Percentiles rank a stretch among this genome's conserved stretches.
phyloP scores from a whole-genome alignment of 1,139 yeast genomes.

The Yamadazyma mexicana region DNA sequence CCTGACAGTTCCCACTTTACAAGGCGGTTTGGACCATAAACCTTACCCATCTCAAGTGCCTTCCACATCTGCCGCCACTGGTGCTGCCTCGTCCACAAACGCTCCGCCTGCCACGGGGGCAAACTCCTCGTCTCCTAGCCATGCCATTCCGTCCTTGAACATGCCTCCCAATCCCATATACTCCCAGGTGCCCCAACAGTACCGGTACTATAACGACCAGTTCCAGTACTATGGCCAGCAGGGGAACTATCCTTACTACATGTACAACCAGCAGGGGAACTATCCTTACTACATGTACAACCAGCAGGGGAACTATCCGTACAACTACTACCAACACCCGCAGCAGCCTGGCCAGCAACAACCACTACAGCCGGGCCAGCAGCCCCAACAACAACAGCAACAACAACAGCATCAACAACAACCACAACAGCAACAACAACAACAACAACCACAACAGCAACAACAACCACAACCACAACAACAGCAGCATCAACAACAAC shows the following conservation, averaged over 20 bases:
- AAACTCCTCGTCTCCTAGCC: constrained; percentile 8
- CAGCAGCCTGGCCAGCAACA: constrained; percentile 12
- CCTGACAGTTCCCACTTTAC: too few relatives aligned
- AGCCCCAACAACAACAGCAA: constrained; percentile 10
- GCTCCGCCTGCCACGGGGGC: constrained; percentile 6
- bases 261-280: constrained; percentile 19
- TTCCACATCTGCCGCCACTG: constrained; percentile 1
- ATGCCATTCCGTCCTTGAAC: constrained; percentile 14
- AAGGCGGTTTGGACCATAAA: too few relatives aligned
- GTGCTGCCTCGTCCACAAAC: constrained; percentile 3
- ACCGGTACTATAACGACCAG: constrained; percentile 15
- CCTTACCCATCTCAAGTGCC: neutral
- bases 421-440: constrained; percentile 13
- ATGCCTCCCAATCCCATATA: constrained; percentile 12
- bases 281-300: constrained; percentile 19
- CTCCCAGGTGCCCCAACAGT: constrained; percentile 12
- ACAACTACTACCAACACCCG: constrained; percentile 13
- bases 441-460: constrained; percentile 10
- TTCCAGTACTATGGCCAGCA: constrained; percentile 21
- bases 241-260: constrained; percentile 16
- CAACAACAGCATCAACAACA: constrained; percentile 11
- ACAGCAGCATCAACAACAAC: constrained; percentile 3
- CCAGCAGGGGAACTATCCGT: constrained; percentile 18
- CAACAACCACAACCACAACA: constrained; percentile 8
- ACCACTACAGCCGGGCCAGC: constrained; percentile 13